phyloP scores from a whole-genome alignment of 225 moss, liverwort and hornwort species.

The Antitrichia curtipendula region DNA sequence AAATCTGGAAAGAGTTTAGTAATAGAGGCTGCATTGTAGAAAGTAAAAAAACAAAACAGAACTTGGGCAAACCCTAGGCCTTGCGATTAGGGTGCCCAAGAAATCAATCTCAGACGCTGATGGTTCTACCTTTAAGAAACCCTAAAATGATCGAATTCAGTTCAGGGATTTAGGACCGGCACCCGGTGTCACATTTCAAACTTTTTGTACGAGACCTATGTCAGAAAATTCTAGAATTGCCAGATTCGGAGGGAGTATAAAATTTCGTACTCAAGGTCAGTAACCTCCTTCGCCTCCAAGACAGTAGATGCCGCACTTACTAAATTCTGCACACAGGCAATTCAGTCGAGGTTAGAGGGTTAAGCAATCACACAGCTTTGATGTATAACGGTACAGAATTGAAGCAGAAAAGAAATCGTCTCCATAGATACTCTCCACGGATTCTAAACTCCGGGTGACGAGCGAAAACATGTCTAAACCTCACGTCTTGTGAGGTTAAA shows the following conservation, averaged over 20 bases:
- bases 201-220: background rate
- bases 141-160: background rate
- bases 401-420: background rate
- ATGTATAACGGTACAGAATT: background rate
- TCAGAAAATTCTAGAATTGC: background rate
- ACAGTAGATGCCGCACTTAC: constrained; percentile 56
- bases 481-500: background rate
- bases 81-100: background rate
- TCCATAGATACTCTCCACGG: background rate
- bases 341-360: background rate
- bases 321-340: constrained; percentile 37
- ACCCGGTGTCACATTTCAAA: background rate
- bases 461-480: background rate
- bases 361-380: background rate
- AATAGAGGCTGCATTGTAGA: background rate
- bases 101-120: background rate
- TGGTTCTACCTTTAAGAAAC: background rate
- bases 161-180: background rate
- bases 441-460: background rate
- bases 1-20: background rate
- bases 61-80: background rate
- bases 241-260: background rate
- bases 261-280: constrained; percentile 42
- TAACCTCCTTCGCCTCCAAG: constrained; percentile 67
- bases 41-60: background rate